phyloP scores from a whole-genome alignment of 2,329 filamentous ascomycete species.

The Samsoniella hepiali region DNA sequence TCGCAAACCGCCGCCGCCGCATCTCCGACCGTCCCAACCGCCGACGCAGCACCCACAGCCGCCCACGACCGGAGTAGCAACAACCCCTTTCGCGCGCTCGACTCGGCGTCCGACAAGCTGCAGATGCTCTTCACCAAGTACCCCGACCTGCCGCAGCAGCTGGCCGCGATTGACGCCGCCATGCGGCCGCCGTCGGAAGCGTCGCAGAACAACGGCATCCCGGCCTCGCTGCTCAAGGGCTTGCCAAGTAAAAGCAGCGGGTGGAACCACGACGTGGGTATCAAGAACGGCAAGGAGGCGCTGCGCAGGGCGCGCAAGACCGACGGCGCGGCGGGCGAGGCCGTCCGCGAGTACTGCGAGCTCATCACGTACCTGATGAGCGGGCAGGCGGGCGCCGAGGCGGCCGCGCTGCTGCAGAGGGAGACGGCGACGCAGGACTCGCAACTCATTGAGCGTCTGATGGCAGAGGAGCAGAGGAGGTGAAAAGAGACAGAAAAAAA shows the following conservation, averaged over 20 bases:
- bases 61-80: slow-evolving; percentile 22
- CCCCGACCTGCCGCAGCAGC: slow-evolving; percentile 45
- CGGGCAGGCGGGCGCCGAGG: slow-evolving; percentile 30
- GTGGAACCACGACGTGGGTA: slow-evolving; percentile 59
- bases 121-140: slow-evolving; percentile 51
- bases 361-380: slow-evolving; percentile 51
- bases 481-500: not conserved
- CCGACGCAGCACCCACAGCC: slow-evolving; percentile 17
- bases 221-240: slow-evolving; percentile 19
- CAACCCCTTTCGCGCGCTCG: slow-evolving; percentile 51
- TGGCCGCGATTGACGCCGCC: slow-evolving; percentile 47
- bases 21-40: slow-evolving; percentile 15
- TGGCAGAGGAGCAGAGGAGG: slow-evolving; percentile 43
- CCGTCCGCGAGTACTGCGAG: slow-evolving; percentile 58
- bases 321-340: slow-evolving; percentile 55
- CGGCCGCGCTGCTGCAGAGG: slow-evolving; percentile 39
- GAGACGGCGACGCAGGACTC: slow-evolving; percentile 47
- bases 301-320: slow-evolving; percentile 49
- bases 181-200: slow-evolving; percentile 45
- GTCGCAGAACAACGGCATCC: slow-evolving; percentile 33
- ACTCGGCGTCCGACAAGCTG: slow-evolving; percentile 46
- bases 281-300: slow-evolving; percentile 52
- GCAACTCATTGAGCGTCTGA: slow-evolving; percentile 47
- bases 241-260: slow-evolving; percentile 34
- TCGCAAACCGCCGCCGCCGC: slow-evolving; percentile 17